Base-by-base conservation (phyloP, 108 stramenopile species). In the Conticribra weissflogii region DNA sequence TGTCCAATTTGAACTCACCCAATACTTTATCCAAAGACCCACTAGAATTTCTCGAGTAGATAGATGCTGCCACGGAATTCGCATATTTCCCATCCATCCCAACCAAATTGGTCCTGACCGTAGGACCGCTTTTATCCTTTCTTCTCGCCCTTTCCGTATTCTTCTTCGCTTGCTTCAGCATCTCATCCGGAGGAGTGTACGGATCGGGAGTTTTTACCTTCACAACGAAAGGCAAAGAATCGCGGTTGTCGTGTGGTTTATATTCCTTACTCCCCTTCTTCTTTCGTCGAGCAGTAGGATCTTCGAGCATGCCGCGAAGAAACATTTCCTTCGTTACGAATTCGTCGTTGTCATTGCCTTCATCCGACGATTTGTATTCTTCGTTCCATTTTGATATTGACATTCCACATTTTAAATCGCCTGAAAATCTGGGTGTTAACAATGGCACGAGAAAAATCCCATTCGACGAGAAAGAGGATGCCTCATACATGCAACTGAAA, bases 231-330 rank as follows among this genome's bases (percentile, higher is more conserved):
- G 89, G 93, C 8, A 94, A 61, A 3, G 76, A 52, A 66, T 94
- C 93, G 2, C 93, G 83, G 78, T 94, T 91, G 69, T 94, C 92
- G 29, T 88, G 72, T 18, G 81, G 68, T 60, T 73, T 84, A 66
- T 83, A 85, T 24, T 73, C 78, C 28, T 66, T 66, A 18, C 64
- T 69, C 14, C 72, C 68, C 33, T 76, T 79, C 76, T 74, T 82
- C 53, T 66, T 71, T 32, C 63, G 44, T 33, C 62, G 60, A 14
- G 63, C 63, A 3, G 41, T 4, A 12, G 69, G 54, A 8, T 17
- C 25, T 5, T 22, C 16, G 54, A 88, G 53, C 60, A 85, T 57
- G 50, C 88, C 86, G 2, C 87, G 77, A 18, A 78, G 50, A 41
- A 88, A 72, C 70, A 74, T 66, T 51, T 73, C 73, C 25, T 68